Evolutionary conservation across 2,329 filamentous ascomycete species (phyloP), one percentile per base, ranked within the genome.

Genomic region (Didymella sp.): DNA sequence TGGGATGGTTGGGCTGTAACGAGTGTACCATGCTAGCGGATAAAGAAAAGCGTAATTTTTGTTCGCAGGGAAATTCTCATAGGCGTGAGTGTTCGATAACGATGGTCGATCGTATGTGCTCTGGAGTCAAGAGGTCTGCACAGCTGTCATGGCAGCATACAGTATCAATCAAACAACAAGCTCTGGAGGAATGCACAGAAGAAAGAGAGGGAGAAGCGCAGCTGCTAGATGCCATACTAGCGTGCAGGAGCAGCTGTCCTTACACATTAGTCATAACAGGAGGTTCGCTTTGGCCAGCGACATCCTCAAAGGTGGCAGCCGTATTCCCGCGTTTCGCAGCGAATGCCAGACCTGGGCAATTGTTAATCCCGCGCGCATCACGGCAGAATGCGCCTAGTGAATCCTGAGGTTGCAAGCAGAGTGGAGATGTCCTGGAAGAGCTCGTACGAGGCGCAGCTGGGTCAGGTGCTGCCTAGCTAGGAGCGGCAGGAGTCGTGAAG

Each of bases 1-100:
- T 70, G 1, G 70, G 68, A 19, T 67, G 63, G n/a, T 37, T 27
- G 8, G 42, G n/a, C 19, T 38, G 48, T 13, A 52, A 17, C 6
- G 44, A 33, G 31, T 52, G 38, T 40, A 37, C 12, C 54, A 52
- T 57, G 3, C 13, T 48, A 31, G 43, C 31, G 37, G 13, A 24
- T 22, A 40, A 40, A 2, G 25, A 44, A 49, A 25, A 30, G 2
- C 33, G 6, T 21, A 19, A 3, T 24, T 4, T 19, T 8, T 8
- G n/a, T 24, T 4, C 13, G 43, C 25, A 31, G 44, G 25, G 9
- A 40, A 6, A 6, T 22, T 6, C 25, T 25, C 15, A 37, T 19
- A 11, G 25, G 4, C 6, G 35, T 19, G 12, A 2, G 28, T 25
- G 22, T 15, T 11, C 6, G 31, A 5, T 11, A 37, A 31, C 21